Conservation (phyloP, 345 rosid species). For the Excoecaria cochinchinensis region DNA sequence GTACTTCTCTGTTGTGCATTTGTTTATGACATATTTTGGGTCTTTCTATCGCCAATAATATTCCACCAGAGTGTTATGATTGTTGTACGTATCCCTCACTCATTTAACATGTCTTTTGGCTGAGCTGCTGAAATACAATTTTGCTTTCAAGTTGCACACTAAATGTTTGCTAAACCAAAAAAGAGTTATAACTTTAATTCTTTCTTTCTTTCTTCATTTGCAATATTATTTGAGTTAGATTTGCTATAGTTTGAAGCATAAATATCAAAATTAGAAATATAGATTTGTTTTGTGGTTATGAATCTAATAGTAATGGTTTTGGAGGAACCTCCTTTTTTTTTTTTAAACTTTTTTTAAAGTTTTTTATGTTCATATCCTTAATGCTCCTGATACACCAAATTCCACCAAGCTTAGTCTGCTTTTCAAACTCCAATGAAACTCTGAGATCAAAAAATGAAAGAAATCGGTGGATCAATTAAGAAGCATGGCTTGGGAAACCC, state of each 20-base stretch:
- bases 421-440: background rate
- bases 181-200: background rate
- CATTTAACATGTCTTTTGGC: background rate
- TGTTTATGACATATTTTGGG: slow-evolving; percentile 99
- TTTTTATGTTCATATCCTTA: background rate
- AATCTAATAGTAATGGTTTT: background rate
- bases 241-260: background rate
- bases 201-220: background rate
- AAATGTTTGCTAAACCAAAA: background rate
- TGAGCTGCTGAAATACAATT: background rate
- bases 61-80: slow-evolving; percentile 97
- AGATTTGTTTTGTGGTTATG: background rate
- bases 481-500: no score
- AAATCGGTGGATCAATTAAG: no score
- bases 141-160: background rate
- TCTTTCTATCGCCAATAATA: slow-evolving; percentile 85
- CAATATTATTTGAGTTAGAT: background rate
- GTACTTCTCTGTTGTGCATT: slow-evolving; percentile 94
- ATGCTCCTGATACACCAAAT: background rate
- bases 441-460: background rate
- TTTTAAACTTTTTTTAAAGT: no score
- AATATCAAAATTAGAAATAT: background rate
- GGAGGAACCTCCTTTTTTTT: background rate
- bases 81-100: slow-evolving; percentile 53
- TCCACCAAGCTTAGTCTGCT: background rate